These are phyloP conservation scores for Cymodocea nodosa DNA, from an alignment of 116 monocot species.

Conservation along the genomic window DNA sequence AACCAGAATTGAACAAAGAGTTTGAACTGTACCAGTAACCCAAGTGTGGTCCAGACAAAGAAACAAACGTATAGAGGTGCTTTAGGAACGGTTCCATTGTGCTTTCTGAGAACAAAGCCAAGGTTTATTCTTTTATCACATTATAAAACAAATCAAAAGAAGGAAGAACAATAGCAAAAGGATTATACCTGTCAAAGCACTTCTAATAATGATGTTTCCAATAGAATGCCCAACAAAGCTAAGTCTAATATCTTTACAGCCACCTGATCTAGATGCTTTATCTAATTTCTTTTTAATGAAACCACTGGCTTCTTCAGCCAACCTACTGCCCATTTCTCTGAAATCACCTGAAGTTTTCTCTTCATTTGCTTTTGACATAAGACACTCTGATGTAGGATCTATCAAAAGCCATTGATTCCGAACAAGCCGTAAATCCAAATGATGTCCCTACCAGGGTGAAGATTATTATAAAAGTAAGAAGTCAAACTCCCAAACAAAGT, in stretches of 20 bases:
- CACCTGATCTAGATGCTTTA: constrained; percentile 58
- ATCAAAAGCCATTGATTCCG: constrained; percentile 95
- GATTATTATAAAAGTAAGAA: background rate
- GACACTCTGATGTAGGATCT: constrained; percentile 85
- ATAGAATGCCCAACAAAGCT: constrained; percentile 99
- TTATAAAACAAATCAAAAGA: background rate
- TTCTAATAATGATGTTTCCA: constrained; percentile 94
- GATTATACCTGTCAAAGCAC: constrained; percentile 55
- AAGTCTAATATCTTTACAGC: constrained; percentile 72
- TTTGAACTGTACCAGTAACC: constrained; percentile 95
- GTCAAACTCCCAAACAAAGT: no score
- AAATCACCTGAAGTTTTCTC: constrained; percentile 88
- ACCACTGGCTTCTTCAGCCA: constrained; percentile 66
- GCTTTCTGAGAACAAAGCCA: constrained; percentile 32
- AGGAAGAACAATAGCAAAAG: background rate
- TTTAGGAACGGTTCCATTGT: constrained; percentile 58
- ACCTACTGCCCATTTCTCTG: constrained; percentile 88
- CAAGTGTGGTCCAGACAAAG: constrained; percentile 84
- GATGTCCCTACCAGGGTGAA: constrained; percentile 58
- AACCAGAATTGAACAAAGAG: constrained; percentile 89
- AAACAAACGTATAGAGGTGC: constrained; percentile 75
- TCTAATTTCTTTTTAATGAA: constrained; percentile 66
- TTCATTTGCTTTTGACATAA: constrained; percentile 94
- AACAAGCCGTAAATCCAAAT: constrained; percentile 82
- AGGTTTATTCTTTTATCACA: background rate